These are phyloP conservation scores for Aspergillus viridinutans DNA, from an alignment of 2,329 filamentous ascomycete species.

Conservation along the genomic window DNA sequence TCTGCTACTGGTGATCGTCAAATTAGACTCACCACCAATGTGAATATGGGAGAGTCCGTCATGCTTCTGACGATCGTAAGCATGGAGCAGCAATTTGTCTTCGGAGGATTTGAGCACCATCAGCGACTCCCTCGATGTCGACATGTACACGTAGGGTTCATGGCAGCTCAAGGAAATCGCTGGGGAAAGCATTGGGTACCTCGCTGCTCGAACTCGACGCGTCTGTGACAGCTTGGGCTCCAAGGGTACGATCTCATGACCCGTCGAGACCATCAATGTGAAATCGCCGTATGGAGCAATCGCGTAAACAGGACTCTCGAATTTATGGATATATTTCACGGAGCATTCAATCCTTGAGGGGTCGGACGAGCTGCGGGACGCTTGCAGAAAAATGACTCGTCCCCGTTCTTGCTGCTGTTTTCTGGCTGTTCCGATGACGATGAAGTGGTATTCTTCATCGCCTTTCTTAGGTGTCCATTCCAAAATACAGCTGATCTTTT, in stretches of 20 bases:
- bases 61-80: conserved; percentile 29
- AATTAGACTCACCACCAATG: conserved; percentile 37
- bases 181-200: conserved; percentile 44
- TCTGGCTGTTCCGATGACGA: conserved; percentile 38
- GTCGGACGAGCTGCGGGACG: conserved; percentile 23
- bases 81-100: conserved; percentile 31
- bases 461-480: conserved; percentile 37
- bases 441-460: conserved; percentile 37
- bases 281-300: conserved; percentile 48
- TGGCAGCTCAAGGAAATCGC: conserved; percentile 49
- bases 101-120: conserved; percentile 42
- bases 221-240: conserved; percentile 39
- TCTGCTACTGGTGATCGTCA: conserved; percentile 48
- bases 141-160: conserved; percentile 48
- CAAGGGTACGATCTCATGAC: conserved; percentile 41
- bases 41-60: conserved; percentile 35
- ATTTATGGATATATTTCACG: conserved; percentile 34
- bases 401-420: conserved; percentile 27
- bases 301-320: conserved; percentile 48
- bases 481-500: conserved; percentile 39
- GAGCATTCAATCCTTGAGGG: conserved; percentile 28
- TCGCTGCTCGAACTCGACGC: conserved; percentile 40
- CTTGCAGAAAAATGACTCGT: conserved; percentile 37
- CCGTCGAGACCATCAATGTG: conserved; percentile 45
- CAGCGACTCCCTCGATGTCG: conserved; percentile 53